Conservation (phyloP, 495 filamentous ascomycete genomes). For the Aspergillus steynii region DNA sequence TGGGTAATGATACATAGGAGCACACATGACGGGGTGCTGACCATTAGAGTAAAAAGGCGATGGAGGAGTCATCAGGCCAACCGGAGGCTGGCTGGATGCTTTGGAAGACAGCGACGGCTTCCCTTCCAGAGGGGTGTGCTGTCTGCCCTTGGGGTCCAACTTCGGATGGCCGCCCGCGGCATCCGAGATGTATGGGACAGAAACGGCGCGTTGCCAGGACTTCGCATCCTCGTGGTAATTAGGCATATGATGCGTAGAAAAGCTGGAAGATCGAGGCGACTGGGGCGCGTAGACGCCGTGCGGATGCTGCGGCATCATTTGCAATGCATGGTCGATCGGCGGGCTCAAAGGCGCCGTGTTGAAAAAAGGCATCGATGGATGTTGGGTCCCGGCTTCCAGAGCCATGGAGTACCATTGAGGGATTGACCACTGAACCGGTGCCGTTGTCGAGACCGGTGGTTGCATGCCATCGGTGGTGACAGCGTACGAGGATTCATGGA, state of each 20-base stretch:
- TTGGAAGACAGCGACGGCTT: slow-evolving; percentile 19
- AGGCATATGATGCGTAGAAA: slow-evolving; percentile 23
- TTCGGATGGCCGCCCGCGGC: slow-evolving; percentile 22
- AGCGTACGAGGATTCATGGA: slow-evolving; percentile 18
- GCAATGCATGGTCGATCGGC: slow-evolving; percentile 28
- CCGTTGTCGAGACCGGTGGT: slow-evolving; percentile 21
- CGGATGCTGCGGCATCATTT: slow-evolving; percentile 21
- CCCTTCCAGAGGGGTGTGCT: slow-evolving; percentile 26
- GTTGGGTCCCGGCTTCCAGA: slow-evolving; percentile 32
- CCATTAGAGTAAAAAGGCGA: slow-evolving; percentile 25
- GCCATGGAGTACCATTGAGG: slow-evolving; percentile 39
- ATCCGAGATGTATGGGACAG: slow-evolving; percentile 32
- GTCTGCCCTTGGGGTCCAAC: slow-evolving; percentile 23
- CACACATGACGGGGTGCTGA: slow-evolving; percentile 34
- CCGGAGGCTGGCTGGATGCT: slow-evolving; percentile 14
- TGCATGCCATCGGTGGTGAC: slow-evolving; percentile 16
- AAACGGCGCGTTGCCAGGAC: slow-evolving; percentile 37
- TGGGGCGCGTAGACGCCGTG: slow-evolving; percentile 23
- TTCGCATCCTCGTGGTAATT: slow-evolving; percentile 27
- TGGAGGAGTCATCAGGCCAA: slow-evolving; percentile 26
- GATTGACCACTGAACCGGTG: slow-evolving; percentile 28
- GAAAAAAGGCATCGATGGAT: slow-evolving; percentile 27
- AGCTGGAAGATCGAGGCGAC: slow-evolving; percentile 17
- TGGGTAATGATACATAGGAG: slow-evolving; percentile 33
- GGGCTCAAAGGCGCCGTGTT: slow-evolving; percentile 28